Conservation (phyloP, 2,329 filamentous ascomycete species). For the Aciculosporium take region DNA sequence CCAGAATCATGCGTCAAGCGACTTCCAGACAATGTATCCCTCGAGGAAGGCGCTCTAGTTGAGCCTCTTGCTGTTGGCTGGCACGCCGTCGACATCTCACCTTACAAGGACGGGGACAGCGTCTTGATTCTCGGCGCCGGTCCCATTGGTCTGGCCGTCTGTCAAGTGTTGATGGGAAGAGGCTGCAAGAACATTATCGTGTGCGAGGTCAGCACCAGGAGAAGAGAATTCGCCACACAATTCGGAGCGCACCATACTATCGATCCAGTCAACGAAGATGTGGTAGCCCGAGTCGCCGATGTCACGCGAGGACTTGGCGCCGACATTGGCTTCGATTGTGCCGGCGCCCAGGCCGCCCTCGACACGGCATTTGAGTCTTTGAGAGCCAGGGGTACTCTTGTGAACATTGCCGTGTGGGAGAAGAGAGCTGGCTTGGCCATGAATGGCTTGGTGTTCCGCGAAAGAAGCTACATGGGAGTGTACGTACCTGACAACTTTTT, state of each 20-base stretch:
- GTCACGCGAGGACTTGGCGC: conserved; percentile 36
- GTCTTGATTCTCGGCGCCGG: conserved; percentile 36
- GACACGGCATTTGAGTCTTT: conserved; percentile 32
- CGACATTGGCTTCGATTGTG: conserved; percentile 47
- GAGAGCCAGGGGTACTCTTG: conserved; percentile 38
- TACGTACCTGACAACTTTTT: conserved; percentile 2
- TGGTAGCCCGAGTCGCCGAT: conserved; percentile 29
- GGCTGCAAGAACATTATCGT: conserved; percentile 33
- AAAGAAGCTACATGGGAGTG: conserved; percentile 12
- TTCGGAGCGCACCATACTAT: conserved; percentile 32
- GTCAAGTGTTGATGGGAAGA: conserved; percentile 29
- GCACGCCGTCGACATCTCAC: conserved; percentile 30
- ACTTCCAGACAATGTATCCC: conserved; percentile 33
- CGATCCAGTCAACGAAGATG: conserved; percentile 27
- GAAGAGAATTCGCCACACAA: conserved; percentile 26
- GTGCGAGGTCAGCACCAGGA: conserved; percentile 28
- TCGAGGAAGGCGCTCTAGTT: conserved; percentile 38
- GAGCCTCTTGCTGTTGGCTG: conserved; percentile 36
- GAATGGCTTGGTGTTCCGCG: conserved; percentile 12
- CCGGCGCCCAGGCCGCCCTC: conserved; percentile 40
- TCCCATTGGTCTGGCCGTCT: conserved; percentile 33
- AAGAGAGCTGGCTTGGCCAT: conserved; percentile 19
- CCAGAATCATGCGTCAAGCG: conserved; percentile 32
- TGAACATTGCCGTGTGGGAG: conserved; percentile 54
- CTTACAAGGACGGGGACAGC: conserved; percentile 25